Conservation (phyloP, 148 eudicot species). For the Rhododendron vialii region DNA sequence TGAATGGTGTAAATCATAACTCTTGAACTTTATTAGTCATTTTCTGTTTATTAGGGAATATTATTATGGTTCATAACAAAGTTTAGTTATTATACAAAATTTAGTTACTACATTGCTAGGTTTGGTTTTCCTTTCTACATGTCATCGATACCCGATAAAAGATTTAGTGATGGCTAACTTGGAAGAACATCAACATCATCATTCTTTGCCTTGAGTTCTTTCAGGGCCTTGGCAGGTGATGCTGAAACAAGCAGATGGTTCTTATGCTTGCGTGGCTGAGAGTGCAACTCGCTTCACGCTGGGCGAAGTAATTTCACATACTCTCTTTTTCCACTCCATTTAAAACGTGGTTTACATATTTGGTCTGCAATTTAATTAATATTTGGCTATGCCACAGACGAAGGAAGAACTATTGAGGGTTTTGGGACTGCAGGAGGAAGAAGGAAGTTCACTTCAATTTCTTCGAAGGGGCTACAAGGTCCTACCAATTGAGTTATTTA, state of each 20-base stretch:
- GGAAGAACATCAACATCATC: neutral
- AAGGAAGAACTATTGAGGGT: slow-evolving; percentile 97
- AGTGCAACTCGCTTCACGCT: slow-evolving; percentile 87
- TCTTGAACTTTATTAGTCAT: neutral
- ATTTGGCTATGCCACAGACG: slow-evolving; percentile 44
- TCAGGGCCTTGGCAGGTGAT: slow-evolving; percentile 99
- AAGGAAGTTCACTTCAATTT: slow-evolving; percentile 90
- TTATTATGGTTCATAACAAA: neutral
- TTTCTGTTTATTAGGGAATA: neutral
- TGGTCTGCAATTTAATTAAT: neutral
- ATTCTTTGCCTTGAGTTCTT: slow-evolving; percentile 2
- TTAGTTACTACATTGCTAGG: neutral
- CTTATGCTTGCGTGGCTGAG: slow-evolving; percentile 93
- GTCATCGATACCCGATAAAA: neutral
- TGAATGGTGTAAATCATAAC: neutral
- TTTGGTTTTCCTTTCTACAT: neutral
- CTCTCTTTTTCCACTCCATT: neutral
- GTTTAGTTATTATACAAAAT: neutral
- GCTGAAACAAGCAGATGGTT: slow-evolving; percentile 90
- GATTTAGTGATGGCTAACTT: neutral
- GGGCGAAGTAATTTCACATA: slow-evolving; percentile 59
- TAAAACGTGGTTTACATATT: neutral
- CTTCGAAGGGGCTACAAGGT: slow-evolving; percentile 97
- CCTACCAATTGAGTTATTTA: neutral
- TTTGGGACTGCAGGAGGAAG: slow-evolving; percentile 89